Base-by-base conservation (phyloP, 768 basidiomycete genomes). In the Macrocybe gigantea region DNA sequence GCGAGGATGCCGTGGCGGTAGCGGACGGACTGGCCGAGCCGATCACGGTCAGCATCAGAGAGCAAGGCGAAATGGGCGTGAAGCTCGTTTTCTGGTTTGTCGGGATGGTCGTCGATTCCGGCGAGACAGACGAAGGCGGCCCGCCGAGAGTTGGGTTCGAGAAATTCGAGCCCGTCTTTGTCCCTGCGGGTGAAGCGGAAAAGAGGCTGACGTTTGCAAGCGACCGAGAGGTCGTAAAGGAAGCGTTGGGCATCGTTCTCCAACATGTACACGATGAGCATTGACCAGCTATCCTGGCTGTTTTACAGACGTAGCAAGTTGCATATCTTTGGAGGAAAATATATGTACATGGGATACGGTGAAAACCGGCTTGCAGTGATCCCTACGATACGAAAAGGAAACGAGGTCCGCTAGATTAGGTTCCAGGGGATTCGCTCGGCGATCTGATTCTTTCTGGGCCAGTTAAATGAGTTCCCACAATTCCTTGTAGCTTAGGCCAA, bases 51-150 rank as follows among this genome's bases (percentile, higher is more conserved):
- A 69, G 61, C 3, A 51, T 65, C 31, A 57, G 65, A 13, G 49
- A 62, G 10, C 44, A 62, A 13, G 56, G 55, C 7, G 46, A 53
- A 13, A 52, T 51, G 22, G 56, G 68, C 32, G 55, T 69, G 22
- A 79, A 80, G 63, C 53, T 75, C 33, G 72, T 78, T 22, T 80
- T 68, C 64, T 82, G 78, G 80, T 79, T 65, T 53, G 61, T 76
- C 11, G 67, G 71, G 47, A 56, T 61, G 49, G 61, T 58, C 10
- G 22, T 22, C 22, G 22, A 22, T 22, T 61, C 54, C 1, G 65
- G 68, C 7, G 59, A 56, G 35, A 73, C 63, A 54, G 61, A 62
- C 11, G 52, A 64, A 32, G 71, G 70, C n/a, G 75, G 71, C 7
- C 70, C 75, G 57, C 22, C 22, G 4, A 22, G 22, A 22, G 74